A percentile compares a stretch with the other conserved stretches of the same genome.
Evolutionary conservation across 179 eudicot species (phyloP).

Genomic region (Camellia oleifera): DNA sequence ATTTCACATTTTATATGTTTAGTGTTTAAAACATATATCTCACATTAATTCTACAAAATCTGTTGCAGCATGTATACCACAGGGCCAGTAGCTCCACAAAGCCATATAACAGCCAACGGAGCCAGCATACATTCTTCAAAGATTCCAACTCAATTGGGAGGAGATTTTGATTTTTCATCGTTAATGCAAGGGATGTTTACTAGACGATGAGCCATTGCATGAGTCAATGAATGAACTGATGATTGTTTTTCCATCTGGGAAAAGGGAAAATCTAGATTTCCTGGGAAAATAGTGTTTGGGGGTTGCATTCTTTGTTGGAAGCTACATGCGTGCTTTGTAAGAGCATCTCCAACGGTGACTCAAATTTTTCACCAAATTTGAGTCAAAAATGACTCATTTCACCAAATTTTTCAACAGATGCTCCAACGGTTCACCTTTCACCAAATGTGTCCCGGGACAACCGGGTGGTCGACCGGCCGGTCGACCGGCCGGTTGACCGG

Average conservation of each 20-base stretch:
- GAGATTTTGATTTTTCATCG: slow-evolving; percentile 75
- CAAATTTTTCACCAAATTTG: too few relatives aligned
- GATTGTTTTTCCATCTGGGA: not conserved
- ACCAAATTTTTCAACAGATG: too few relatives aligned
- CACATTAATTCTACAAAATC: not conserved
- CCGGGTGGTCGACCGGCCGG: too few relatives aligned
- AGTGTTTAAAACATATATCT: not conserved
- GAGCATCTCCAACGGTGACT: too few relatives aligned
- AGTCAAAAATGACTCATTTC: too few relatives aligned
- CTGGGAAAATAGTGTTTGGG: not conserved
- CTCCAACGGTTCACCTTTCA: too few relatives aligned
- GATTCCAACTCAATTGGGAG: slow-evolving; percentile 40
- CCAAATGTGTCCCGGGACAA: too few relatives aligned
- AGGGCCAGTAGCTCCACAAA: slow-evolving; percentile 37
- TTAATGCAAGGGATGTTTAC: slow-evolving; percentile 60
- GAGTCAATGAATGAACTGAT: not conserved
- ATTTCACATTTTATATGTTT: too few relatives aligned
- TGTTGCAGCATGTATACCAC: slow-evolving; percentile 44
- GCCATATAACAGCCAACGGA: slow-evolving; percentile 27
- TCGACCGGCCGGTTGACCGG: too few relatives aligned
- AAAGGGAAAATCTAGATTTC: not conserved
- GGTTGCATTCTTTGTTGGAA: not conserved
- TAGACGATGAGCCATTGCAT: slow-evolving; percentile 30
- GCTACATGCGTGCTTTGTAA: not conserved
- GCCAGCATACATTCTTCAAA: slow-evolving; percentile 26